A percentile compares a stretch with the other conserved stretches of the same genome.
Conservation (phyloP, 169 alveolate genomes). For the Cryptosporidium viatorum region DNA sequence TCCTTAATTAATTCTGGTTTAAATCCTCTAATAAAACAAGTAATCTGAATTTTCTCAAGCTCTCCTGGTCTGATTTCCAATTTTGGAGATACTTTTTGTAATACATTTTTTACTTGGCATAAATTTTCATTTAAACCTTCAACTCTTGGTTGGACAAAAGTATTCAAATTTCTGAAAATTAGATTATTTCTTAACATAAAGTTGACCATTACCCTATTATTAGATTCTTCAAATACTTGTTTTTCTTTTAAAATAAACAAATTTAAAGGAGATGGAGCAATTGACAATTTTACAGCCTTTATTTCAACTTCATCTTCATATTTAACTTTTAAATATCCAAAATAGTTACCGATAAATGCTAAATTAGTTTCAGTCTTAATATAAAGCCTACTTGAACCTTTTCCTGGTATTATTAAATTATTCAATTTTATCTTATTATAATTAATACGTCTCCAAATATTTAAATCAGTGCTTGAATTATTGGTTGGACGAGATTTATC, state of each 20-base stretch:
- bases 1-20: neutral
- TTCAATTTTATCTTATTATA: conserved; percentile 21
- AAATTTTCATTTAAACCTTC: neutral
- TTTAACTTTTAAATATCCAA: conserved; percentile 11
- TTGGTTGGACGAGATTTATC: conserved; percentile 33
- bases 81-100: neutral
- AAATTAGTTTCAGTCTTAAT: neutral
- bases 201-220: neutral
- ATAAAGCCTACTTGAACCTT: conserved; percentile 44
- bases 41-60: neutral
- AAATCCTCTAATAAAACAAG: neutral
- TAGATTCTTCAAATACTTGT: neutral
- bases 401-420: conserved; percentile 49
- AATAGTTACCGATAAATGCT: conserved; percentile 25
- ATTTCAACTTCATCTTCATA: neutral
- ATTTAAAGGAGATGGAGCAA: conserved; percentile 12
- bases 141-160: neutral
- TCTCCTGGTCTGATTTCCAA: neutral
- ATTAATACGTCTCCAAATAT: conserved; percentile 16
- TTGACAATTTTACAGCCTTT: neutral
- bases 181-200: neutral
- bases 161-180: neutral
- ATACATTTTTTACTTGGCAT: neutral
- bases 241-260: neutral
- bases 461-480: neutral